phyloP scores from a whole-genome alignment of 192 early-diverging fungal genomes.

The Coemansia sp. region DNA sequence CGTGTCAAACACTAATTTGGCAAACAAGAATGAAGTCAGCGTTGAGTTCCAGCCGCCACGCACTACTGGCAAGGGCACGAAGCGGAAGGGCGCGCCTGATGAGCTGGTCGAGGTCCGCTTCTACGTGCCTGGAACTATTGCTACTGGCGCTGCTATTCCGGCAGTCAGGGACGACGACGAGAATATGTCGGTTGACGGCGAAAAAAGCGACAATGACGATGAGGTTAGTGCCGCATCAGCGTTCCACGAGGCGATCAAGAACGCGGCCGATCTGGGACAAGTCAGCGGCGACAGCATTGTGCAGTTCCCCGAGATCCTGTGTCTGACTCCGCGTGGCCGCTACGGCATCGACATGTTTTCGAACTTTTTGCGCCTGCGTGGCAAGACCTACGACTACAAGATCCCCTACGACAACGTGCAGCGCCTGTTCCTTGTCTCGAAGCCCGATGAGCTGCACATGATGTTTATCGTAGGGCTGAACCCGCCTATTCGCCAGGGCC shows the following conservation, averaged over 20 bases:
- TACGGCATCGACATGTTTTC: slow-evolving; percentile 95
- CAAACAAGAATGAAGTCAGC: slow-evolving; percentile 89
- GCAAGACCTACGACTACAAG: slow-evolving; percentile 98
- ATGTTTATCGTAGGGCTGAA: slow-evolving; percentile 95
- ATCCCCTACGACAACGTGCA: slow-evolving; percentile 84
- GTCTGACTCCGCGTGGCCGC: slow-evolving; percentile 90
- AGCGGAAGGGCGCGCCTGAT: slow-evolving; percentile 65
- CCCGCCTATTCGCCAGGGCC: slow-evolving; percentile 95
- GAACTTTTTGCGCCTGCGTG: slow-evolving; percentile 88
- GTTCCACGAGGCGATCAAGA: slow-evolving; percentile 92
- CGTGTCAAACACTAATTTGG: slow-evolving; percentile 82
- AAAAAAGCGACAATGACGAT: slow-evolving; percentile 58
- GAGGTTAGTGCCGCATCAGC: slow-evolving; percentile 69
- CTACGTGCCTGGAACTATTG: slow-evolving; percentile 83
- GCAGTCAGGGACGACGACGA: slow-evolving; percentile 44
- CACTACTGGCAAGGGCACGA: slow-evolving; percentile 47
- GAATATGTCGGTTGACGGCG: slow-evolving; percentile 45
- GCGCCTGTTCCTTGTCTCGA: slow-evolving; percentile 85
- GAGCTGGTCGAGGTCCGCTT: slow-evolving; percentile 89
- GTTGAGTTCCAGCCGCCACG: slow-evolving; percentile 83
- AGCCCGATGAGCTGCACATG: slow-evolving; percentile 91
- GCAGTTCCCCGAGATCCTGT: slow-evolving; percentile 84
- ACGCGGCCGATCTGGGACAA: slow-evolving; percentile 85
- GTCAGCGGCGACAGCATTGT: slow-evolving; percentile 87
- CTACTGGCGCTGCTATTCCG: slow-evolving; percentile 38